These are phyloP conservation scores for Sechiopsis laciniata DNA, from an alignment of 306 rosid species.

Conservation along the genomic window DNA sequence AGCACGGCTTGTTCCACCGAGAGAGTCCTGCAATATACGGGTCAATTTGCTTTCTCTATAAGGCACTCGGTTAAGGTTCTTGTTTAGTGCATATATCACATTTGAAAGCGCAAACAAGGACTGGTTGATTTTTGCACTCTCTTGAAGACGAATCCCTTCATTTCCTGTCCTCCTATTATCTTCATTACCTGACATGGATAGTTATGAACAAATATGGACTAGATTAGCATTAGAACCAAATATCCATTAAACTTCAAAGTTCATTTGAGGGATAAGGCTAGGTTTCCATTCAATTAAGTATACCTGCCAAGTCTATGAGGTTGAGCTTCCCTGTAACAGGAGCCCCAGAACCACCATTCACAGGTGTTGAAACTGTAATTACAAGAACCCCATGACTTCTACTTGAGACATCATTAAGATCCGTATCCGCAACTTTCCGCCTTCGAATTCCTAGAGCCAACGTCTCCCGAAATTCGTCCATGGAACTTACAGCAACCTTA, in stretches of 20 bases:
- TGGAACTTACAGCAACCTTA: slow-evolving; percentile 47
- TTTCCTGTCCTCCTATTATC: slow-evolving; percentile 85
- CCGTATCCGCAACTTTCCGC: slow-evolving; percentile 75
- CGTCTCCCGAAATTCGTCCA: slow-evolving; percentile 55
- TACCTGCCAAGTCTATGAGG: slow-evolving; percentile 93
- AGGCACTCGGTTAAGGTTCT: slow-evolving; percentile 59
- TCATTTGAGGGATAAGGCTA: not conserved
- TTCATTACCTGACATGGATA: slow-evolving; percentile 63
- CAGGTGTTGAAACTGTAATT: slow-evolving; percentile 55
- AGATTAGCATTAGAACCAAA: not conserved
- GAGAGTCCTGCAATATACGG: slow-evolving; percentile 84
- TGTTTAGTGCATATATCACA: slow-evolving; percentile 89
- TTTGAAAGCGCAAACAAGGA: slow-evolving; percentile 84
- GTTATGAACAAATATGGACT: not conserved
- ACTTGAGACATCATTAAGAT: slow-evolving; percentile 86
- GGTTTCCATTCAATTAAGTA: not conserved
- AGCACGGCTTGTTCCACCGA: slow-evolving; percentile 78
- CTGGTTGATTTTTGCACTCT: slow-evolving; percentile 91
- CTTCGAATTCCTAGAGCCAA: slow-evolving; percentile 62
- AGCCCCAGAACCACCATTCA: slow-evolving; percentile 30
- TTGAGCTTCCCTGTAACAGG: slow-evolving; percentile 66
- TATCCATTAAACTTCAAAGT: not conserved
- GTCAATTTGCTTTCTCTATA: slow-evolving; percentile 94
- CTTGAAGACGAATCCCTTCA: slow-evolving; percentile 90
- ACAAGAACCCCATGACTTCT: slow-evolving; percentile 93